Percentiles rank a stretch among this genome's conserved stretches.
phyloP scores from a whole-genome alignment of 805 yeast genomes.

The Grigorovia jiainica region DNA sequence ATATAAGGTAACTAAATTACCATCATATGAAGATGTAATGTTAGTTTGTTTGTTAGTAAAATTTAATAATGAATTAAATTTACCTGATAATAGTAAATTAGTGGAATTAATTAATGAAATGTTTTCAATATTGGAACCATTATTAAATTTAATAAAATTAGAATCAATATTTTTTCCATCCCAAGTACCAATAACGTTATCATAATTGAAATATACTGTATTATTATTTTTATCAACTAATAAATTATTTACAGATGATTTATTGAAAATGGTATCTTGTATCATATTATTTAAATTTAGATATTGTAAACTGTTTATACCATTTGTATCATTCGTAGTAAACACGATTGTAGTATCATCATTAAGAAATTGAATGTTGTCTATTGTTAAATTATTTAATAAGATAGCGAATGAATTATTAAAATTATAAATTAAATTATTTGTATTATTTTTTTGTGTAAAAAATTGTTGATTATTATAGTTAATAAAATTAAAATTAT shows the following conservation, averaged over 20 bases:
- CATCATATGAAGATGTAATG: not conserved
- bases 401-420: not conserved
- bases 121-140: conserved; percentile 48
- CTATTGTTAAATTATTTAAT: not conserved
- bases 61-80: conserved; percentile 42
- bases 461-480: not conserved
- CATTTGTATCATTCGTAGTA: not conserved
- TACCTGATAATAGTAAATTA: conserved; percentile 73
- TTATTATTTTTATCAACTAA: not conserved
- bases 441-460: not conserved
- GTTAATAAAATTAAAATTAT: not conserved
- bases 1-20: not conserved
- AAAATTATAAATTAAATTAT: not conserved
- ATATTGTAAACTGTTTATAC: conserved; percentile 15
- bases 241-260: not conserved
- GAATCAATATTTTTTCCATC: not conserved
- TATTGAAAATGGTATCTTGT: not conserved
- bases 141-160: conserved; percentile 30
- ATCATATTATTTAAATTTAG: not conserved
- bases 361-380: not conserved
- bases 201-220: not conserved
- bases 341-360: not conserved
- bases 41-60: not conserved
- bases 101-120: conserved; percentile 42
- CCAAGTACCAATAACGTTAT: not conserved